phyloP scores from a whole-genome alignment of 1,284 basidiomycete species.

The Microstroma glucosiphilum region DNA sequence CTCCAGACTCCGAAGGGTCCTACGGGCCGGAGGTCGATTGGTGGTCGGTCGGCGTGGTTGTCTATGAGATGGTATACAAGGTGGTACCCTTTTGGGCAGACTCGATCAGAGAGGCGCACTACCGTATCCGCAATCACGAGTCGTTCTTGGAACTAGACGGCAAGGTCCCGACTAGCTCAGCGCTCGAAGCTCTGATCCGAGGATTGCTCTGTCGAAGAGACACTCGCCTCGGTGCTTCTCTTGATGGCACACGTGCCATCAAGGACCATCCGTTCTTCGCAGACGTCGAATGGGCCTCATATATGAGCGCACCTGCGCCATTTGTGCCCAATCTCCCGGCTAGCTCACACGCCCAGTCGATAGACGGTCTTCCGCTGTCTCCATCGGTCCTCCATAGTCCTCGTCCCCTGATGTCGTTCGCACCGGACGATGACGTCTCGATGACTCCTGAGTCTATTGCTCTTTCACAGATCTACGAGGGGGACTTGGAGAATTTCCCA shows the following conservation, averaged over 20 bases:
- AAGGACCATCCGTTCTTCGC: conserved; percentile 29
- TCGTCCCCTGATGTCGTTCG: neutral
- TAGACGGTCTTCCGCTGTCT: neutral
- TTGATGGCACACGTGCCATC: conserved; percentile 19
- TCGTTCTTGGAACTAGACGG: conserved; percentile 23
- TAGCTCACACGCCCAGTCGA: neutral
- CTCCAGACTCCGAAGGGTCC: conserved; percentile 19
- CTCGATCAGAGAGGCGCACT: conserved; percentile 39
- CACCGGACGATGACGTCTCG: neutral
- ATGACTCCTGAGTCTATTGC: conserved; percentile 14
- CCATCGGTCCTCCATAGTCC: conserved; percentile 20
- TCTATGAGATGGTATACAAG: conserved; percentile 48
- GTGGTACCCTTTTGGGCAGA: conserved; percentile 43
- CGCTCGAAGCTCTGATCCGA: conserved; percentile 24
- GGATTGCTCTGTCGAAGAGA: conserved; percentile 22
- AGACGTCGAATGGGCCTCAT: conserved; percentile 32
- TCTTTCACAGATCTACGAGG: conserved; percentile 40
- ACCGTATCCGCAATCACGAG: conserved; percentile 41
- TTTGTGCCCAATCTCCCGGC: conserved; percentile 29
- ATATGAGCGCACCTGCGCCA: conserved; percentile 17
- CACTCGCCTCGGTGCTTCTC: conserved; percentile 32
- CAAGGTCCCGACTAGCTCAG: conserved; percentile 18
- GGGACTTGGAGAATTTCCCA: conserved; percentile 41
- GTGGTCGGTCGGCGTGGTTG: conserved; percentile 48
- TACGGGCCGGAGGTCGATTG: conserved; percentile 49